Conservation (phyloP, 2,329 filamentous ascomycete species). For the Coniella vitis region DNA sequence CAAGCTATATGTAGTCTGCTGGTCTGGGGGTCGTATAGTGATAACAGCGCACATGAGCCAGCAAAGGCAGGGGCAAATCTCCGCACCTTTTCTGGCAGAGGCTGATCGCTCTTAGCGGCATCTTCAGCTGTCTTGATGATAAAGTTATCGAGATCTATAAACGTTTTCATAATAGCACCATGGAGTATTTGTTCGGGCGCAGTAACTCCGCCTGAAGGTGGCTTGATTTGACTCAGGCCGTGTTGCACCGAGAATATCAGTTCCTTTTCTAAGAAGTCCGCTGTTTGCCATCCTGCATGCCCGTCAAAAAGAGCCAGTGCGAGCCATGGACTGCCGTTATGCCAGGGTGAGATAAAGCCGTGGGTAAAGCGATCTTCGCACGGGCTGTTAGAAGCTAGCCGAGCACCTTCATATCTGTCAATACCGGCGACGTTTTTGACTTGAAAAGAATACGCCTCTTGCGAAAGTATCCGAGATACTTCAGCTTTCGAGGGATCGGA, state of each 20-base stretch:
- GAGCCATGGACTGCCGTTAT: background rate
- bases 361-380: background rate
- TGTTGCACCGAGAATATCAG: conserved; percentile 37
- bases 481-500: background rate
- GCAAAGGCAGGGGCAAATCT: conserved; percentile 31
- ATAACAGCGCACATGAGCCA: conserved; percentile 58
- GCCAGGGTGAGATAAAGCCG: background rate
- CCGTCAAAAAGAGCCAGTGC: conserved; percentile 41
- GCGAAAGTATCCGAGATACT: background rate
- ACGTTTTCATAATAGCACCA: conserved; percentile 49
- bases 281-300: conserved; percentile 40
- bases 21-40: conserved; percentile 50
- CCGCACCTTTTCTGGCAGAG: conserved; percentile 21
- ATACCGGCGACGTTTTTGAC: background rate
- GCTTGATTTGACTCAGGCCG: conserved; percentile 20
- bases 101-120: conserved; percentile 24
- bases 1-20: conserved; percentile 55
- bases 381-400: background rate
- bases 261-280: conserved; percentile 30
- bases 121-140: conserved; percentile 35
- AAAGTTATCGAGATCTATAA: conserved; percentile 50
- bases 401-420: background rate
- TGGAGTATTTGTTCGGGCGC: conserved; percentile 30
- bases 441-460: background rate
- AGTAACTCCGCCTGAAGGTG: conserved; percentile 19